Conservation (phyloP, 768 basidiomycete species). For the Phanerodontia chrysosporium region DNA sequence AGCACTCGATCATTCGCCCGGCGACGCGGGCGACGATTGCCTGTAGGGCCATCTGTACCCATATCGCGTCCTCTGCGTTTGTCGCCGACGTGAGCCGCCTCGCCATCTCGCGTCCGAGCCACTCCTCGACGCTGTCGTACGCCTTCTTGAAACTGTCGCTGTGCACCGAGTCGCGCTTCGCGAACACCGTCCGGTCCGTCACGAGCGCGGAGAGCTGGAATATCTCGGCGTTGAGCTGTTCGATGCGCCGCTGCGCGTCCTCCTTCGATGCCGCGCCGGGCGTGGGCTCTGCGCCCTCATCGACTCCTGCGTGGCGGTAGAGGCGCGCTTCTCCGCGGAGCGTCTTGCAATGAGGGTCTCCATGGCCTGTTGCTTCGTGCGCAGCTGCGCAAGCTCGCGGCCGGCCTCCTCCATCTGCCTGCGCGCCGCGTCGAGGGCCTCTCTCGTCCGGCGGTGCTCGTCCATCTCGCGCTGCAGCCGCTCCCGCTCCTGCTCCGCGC, state of each 20-base stretch:
- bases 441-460: too few relatives aligned
- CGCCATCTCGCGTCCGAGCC: background rate
- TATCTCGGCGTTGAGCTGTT: constrained; percentile 43
- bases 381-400: constrained; percentile 11
- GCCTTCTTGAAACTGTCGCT: background rate
- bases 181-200: constrained; percentile 35
- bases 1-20: background rate
- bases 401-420: background rate
- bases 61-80: background rate
- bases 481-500: too few relatives aligned
- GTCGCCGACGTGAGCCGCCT: background rate
- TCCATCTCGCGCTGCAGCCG: too few relatives aligned
- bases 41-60: constrained; percentile 3
- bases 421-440: too few relatives aligned
- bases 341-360: constrained; percentile 28
- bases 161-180: background rate
- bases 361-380: constrained; percentile 16
- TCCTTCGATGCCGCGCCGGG: constrained; percentile 39
- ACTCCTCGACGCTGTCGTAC: background rate
- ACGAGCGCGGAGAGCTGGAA: constrained; percentile 44
- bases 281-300: constrained; percentile 38
- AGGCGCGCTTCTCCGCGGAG: constrained; percentile 40
- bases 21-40: background rate
- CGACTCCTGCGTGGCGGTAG: too few relatives aligned
- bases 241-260: constrained; percentile 42